These are phyloP conservation scores for Ophiorrhiza pumila DNA, from an alignment of 257 asterid species.

Conservation along the genomic window DNA sequence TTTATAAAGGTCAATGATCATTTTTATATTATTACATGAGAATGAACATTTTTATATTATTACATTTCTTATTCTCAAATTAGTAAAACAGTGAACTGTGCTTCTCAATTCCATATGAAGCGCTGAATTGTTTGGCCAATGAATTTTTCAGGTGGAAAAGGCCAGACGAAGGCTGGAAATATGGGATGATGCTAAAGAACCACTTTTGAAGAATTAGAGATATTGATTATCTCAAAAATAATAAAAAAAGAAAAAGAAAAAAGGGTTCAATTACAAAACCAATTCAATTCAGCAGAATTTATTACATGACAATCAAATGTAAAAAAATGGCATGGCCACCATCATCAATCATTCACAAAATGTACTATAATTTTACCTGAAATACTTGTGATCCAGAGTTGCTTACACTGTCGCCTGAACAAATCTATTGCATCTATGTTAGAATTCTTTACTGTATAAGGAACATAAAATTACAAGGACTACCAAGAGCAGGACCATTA, in stretches of 20 bases:
- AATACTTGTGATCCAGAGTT: not conserved
- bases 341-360: not conserved
- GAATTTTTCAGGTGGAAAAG: conserved; percentile 59
- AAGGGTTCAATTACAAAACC: not conserved
- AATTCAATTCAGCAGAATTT: too few relatives aligned
- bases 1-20: too few relatives aligned
- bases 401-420: conserved; percentile 11
- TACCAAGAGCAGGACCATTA: not conserved
- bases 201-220: conserved; percentile 31
- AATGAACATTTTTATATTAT: not conserved
- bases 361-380: not conserved
- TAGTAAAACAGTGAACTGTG: too few relatives aligned
- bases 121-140: too few relatives aligned
- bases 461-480: not conserved
- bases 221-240: not conserved
- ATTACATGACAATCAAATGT: not conserved
- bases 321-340: not conserved
- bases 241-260: too few relatives aligned
- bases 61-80: too few relatives aligned
- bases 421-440: conserved; percentile 4
- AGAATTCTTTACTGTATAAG: not conserved
- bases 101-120: too few relatives aligned
- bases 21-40: not conserved
- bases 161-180: conserved; percentile 51
- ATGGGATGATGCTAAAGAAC: conserved; percentile 57